phyloP scores from a whole-genome alignment of 1,284 basidiomycete species.

The Tilletia indica region DNA sequence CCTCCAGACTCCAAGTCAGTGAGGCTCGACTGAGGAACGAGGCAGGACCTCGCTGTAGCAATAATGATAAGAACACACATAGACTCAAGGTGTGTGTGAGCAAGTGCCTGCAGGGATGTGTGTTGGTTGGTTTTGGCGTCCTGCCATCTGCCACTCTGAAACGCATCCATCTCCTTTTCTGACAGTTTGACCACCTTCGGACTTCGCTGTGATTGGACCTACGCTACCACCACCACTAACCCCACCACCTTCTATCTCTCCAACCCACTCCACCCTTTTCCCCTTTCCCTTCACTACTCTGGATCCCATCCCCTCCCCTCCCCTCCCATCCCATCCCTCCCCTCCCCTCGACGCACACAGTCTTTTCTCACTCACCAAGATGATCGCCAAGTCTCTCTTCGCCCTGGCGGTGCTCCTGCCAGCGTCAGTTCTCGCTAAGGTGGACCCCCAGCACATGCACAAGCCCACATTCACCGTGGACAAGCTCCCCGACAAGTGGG shows the following conservation, averaged over 20 bases:
- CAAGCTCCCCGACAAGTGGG: slow-evolving; percentile 46
- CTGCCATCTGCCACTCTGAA: too few species aligned
- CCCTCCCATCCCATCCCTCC: neutral
- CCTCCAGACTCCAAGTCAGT: too few species aligned
- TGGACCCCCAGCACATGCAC: slow-evolving; percentile 15
- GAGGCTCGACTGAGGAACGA: too few species aligned
- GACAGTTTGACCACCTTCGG: too few species aligned
- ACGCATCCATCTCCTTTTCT: too few species aligned
- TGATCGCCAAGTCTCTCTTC: slow-evolving; percentile 10
- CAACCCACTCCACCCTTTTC: neutral
- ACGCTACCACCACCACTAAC: too few species aligned
- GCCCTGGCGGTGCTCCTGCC: slow-evolving; percentile 1
- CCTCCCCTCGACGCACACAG: neutral
- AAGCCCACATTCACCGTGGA: slow-evolving; percentile 38
- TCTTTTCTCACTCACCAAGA: slow-evolving; percentile 6
- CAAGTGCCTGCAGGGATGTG: too few species aligned
- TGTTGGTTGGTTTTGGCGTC: too few species aligned
- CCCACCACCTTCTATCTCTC: neutral
- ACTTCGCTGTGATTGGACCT: too few species aligned
- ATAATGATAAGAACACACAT: too few species aligned
- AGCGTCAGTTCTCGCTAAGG: neutral
- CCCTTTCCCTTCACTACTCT: neutral
- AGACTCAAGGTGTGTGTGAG: too few species aligned
- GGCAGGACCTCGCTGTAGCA: too few species aligned
- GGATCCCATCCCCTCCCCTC: neutral